Evolutionary conservation across 345 rosid species (phyloP), one percentile per base, ranked within the genome.

Genomic region (Hypericum androsaemum): DNA sequence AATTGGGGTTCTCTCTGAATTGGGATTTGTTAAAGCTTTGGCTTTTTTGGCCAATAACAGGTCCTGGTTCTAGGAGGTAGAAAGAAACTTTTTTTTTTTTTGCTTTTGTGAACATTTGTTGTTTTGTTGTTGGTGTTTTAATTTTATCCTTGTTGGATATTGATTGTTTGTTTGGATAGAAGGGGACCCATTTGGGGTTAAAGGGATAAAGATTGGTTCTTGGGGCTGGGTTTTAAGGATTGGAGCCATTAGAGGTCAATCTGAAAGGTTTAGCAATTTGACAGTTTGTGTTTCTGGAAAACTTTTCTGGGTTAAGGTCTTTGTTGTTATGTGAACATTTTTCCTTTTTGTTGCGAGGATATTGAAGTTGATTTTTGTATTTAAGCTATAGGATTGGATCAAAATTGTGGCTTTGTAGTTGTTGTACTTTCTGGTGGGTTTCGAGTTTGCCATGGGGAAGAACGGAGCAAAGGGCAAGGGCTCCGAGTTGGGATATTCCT

Each of bases 401-500:
- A 22, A 22, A 22, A 22, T 22, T 22, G 2, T 1, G 32, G 32
- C 2, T 22, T 22, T 22, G 32, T 22, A 22, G 32, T 22, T 22
- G 32, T 22, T 22, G 32, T 22, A 22, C 32, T 22, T 22, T 1
- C 32, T 22, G 32, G 32, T 22, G 32, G 32, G 32, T 22, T 22
- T 22, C 50, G 61, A 43, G 49, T 52, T 69, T 43, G 28, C 3
- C 32, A 76, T 83, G 80, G 81, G 75, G 58, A 80, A 74, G 74
- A 69, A 73, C 53, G 41, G 62, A 55, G 77, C 75, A 37, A 73
- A 71, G 75, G 69, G 71, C 35, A 76, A 70, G 74, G 67, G 63
- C 52, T 64, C 44, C 68, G 47, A 44, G 51, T 73, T 62, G 49
- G 76, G 76, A 41, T 46, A 41, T 39, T 68, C 65, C 32, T 22